phyloP scores from a whole-genome alignment of 176 grass and related monocot genomes.

The Poa annua region DNA sequence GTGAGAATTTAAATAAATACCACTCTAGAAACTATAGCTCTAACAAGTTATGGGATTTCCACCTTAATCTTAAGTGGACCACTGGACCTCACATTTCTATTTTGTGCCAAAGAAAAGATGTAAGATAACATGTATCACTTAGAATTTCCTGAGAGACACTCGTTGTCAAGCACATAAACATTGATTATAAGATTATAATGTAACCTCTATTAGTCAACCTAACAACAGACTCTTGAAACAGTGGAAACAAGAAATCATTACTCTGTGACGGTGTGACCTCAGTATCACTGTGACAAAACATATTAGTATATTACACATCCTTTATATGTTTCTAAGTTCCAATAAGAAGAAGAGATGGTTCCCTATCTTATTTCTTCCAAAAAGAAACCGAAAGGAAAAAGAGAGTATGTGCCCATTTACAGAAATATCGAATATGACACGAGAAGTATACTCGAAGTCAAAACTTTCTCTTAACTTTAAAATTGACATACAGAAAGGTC shows the following conservation, averaged over 20 bases:
- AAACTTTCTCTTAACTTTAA: conserved; percentile 6
- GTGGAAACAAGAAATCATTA: conserved; percentile 10
- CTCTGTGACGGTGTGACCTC: neutral
- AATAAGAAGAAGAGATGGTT: conserved; percentile 23
- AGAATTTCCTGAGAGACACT: conserved; percentile 6
- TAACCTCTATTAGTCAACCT: conserved; percentile 10
- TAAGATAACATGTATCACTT: conserved; percentile 3
- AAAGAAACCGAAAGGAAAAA: conserved; percentile 4
- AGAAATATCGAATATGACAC: neutral
- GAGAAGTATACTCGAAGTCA: neutral
- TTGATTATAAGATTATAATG: conserved; percentile 37
- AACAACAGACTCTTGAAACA: conserved; percentile 22
- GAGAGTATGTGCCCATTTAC: neutral
- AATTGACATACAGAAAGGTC: neutral
- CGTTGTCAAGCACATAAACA: conserved; percentile 25
- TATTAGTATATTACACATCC: neutral
- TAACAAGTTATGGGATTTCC: conserved; percentile 1
- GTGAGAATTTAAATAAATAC: conserved; percentile 9
- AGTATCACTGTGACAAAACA: conserved; percentile 14
- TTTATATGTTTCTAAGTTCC: neutral
- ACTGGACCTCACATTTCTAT: neutral
- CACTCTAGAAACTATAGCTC: conserved; percentile 9
- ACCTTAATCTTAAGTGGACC: conserved; percentile 18
- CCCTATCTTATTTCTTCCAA: conserved; percentile 10
- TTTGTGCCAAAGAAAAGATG: conserved; percentile 25